phyloP scores from a whole-genome alignment of 1,284 basidiomycete species.

The Pisolithus thermaeus region DNA sequence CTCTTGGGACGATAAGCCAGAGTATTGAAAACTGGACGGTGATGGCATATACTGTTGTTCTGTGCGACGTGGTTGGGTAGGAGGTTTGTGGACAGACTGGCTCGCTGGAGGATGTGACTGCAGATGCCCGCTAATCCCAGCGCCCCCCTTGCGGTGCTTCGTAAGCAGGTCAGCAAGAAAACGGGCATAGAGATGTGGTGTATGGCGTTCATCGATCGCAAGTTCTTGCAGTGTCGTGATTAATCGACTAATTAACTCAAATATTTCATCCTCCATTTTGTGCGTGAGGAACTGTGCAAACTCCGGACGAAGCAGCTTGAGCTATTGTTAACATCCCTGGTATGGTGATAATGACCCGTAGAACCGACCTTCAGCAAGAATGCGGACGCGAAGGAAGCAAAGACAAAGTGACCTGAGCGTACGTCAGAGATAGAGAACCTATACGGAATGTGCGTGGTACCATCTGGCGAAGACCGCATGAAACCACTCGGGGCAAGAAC shows the following conservation, averaged over 20 bases:
- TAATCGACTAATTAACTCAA: constrained; percentile 64
- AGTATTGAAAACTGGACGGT: constrained; percentile 6
- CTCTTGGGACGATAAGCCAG: constrained; percentile 4
- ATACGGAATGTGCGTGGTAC: constrained; percentile 26
- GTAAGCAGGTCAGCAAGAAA: constrained; percentile 68
- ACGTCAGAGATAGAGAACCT: neutral
- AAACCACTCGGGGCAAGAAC: constrained; percentile 66
- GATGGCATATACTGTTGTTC: constrained; percentile 7
- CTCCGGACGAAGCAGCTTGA: constrained; percentile 67
- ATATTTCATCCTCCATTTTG: constrained; percentile 62
- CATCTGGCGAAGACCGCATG: constrained; percentile 79
- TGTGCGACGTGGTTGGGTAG: constrained; percentile 5
- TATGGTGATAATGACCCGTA: neutral
- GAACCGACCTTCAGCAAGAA: constrained; percentile 72
- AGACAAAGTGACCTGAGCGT: constrained; percentile 67
- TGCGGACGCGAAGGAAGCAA: constrained; percentile 79
- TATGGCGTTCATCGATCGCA: constrained; percentile 77
- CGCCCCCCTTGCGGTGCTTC: constrained; percentile 60
- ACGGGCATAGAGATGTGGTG: constrained; percentile 73
- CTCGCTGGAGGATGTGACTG: constrained; percentile 24
- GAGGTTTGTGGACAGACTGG: constrained; percentile 12
- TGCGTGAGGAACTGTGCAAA: constrained; percentile 52
- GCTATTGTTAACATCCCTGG: neutral
- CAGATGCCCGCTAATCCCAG: constrained; percentile 26
- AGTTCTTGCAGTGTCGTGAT: constrained; percentile 69